Evolutionary conservation across 2,329 filamentous ascomycete species (phyloP), one percentile per base, ranked within the genome.

Genomic region (Samsoniella hepiali): DNA sequence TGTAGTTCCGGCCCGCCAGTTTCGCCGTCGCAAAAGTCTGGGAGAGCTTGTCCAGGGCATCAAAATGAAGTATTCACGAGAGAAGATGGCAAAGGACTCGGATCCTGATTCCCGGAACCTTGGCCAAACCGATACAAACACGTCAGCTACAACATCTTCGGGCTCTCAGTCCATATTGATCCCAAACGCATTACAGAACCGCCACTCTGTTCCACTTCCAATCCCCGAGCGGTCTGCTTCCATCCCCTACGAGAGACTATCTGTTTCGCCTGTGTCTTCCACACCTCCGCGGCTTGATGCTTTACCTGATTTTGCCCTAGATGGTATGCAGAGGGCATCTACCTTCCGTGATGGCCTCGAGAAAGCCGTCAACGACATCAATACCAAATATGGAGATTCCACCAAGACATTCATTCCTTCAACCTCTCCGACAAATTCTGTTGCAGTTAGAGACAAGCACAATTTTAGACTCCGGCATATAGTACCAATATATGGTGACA

Each of bases 311-410:
- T 44, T 74, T 7, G 69, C 70, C 2, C 42, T 50, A 6, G 69
- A 68, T 51, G 67, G 57, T 11, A 54, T 72, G 17, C 65, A 69
- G 36, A 67, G 68, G 57, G 72, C 72, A 2, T 72, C 70, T 9
- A 72, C 72, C 6, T 72, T 76, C 60, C 67, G 69, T 51, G 64
- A 66, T 34, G 68, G 63, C 36, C 65, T 76, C 34, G 73, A 75
- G 50, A 71, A 71, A 57, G 69, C 70, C 45, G 72, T 69, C 6
- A 68, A 70, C 36, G 70, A 72, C 34, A 72, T 74, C 58, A 69
- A 72, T 50, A 63, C 64, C 55, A 71, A 73, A 50, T 72, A 73
- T 51, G 68, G 65, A 50, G 65, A 66, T n/a, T 61, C 56, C 7
- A 65, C 44, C 47, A 54, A 58, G n/a, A 9, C 49, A 54, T 59